Base-by-base conservation (phyloP, 2,329 filamentous ascomycete genomes). In the Trichoderma polysporum region DNA sequence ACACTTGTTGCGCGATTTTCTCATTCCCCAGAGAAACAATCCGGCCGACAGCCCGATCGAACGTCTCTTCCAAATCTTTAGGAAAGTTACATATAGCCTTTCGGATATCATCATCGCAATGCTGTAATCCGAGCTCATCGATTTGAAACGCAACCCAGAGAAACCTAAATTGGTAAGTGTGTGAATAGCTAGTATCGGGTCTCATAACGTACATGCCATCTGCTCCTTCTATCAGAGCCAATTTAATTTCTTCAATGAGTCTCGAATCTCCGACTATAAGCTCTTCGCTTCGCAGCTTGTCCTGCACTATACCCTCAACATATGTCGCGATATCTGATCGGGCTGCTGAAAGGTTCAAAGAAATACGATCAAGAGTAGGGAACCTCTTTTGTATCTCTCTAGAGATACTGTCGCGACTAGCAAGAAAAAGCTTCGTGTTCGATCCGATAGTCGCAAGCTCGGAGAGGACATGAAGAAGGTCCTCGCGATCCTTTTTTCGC, bases 71-170 rank as follows among this genome's bases (percentile, higher is more conserved):
- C 9, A 72, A 22, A n/a, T 59, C 53, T 27, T 67, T 67, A 0
- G 71, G 71, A 1, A 71, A 53, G 9, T 65, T 49, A 3, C 27
- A 29, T 19, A 71, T 54, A 3, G 49, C 49, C 4, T 25, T 41
- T 35, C 61, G 61, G 27, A 69, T 73, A 33, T 73, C 69, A 2
- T 68, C 69, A 39, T 73, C 70, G 37, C 68, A 69, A 49, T n/a
- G 70, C 59, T 75, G 74, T 12, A 69, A 62, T 56, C 77, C 78
- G 7, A 80, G 71, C 47, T 80, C 78, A 12, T 75, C 63, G 7
- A 80, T 71, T 66, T 77, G 76, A 39, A 78, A 77, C 15, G 70
- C 71, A 22, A 79, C 77, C 78, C 78, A 81, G 3, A 80, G 74
- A 71, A 80, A 80, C 79, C 79, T 80, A 62, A 12, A 27, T 1